Evolutionary conservation across 805 yeast species (phyloP).

Genomic region (Schwanniomyces vanrijiae): DNA sequence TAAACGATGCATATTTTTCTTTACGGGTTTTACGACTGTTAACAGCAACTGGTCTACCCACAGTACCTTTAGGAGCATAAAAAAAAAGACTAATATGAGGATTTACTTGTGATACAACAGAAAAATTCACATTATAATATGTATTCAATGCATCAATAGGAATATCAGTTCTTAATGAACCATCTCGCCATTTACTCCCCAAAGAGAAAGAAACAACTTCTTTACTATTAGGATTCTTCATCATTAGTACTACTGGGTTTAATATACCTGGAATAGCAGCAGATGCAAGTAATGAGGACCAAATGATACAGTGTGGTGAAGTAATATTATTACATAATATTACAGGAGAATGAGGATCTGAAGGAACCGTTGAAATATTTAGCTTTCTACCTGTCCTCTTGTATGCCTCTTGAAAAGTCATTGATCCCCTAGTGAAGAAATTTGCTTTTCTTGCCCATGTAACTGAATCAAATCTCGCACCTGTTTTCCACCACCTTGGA

Average conservation of each 20-base stretch:
- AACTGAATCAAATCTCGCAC: conserved; percentile 74
- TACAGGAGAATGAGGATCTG: conserved; percentile 80
- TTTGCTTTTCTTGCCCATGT: conserved; percentile 69
- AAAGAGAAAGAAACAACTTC: conserved; percentile 63
- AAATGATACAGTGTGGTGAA: conserved; percentile 77
- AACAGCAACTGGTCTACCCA: conserved; percentile 72
- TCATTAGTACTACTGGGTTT: conserved; percentile 78
- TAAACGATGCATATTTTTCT: conserved; percentile 41
- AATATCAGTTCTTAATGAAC: conserved; percentile 74
- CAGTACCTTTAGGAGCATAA: conserved; percentile 77
- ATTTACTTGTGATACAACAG: conserved; percentile 79
- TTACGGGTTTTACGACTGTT: conserved; percentile 40
- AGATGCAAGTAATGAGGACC: conserved; percentile 75
- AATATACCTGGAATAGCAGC: conserved; percentile 83
- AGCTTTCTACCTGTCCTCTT: conserved; percentile 67
- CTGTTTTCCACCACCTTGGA: conserved; percentile 67
- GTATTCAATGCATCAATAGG: conserved; percentile 74
- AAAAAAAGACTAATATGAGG: conserved; percentile 78
- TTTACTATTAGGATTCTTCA: conserved; percentile 44
- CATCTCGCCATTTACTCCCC: conserved; percentile 79
- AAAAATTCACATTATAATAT: conserved; percentile 72
- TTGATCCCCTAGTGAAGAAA: conserved; percentile 73
- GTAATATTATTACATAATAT: conserved; percentile 75
- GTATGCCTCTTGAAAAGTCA: conserved; percentile 70
- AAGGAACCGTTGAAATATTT: conserved; percentile 77